phyloP scores from a whole-genome alignment of 768 basidiomycete species.

The Pleurotus pulmonarius region DNA sequence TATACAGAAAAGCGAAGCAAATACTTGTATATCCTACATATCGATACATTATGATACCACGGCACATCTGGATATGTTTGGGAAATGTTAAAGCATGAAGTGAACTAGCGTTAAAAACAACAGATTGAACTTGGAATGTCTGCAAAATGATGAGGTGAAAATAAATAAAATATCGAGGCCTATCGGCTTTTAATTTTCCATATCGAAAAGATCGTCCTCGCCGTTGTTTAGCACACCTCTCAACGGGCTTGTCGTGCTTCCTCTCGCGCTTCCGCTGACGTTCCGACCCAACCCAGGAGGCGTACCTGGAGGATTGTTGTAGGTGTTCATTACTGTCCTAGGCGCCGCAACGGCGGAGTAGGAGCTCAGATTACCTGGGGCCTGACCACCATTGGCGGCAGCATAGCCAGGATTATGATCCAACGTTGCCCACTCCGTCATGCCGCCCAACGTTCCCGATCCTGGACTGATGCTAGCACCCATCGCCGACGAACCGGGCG shows the following conservation, averaged over 20 bases:
- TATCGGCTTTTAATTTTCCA: background rate
- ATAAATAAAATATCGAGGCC: background rate
- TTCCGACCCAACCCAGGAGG: background rate
- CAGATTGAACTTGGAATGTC: background rate
- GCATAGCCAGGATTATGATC: background rate
- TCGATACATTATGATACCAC: background rate
- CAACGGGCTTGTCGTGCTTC: background rate
- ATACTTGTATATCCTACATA: background rate
- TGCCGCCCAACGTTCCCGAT: conserved; percentile 11
- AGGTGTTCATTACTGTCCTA: background rate
- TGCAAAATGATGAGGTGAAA: background rate
- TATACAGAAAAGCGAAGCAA: too few relatives aligned
- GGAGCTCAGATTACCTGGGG: background rate
- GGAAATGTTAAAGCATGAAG: too few relatives aligned
- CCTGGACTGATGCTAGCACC: conserved; percentile 15
- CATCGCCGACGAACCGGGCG: conserved; percentile 24
- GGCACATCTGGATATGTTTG: too few relatives aligned
- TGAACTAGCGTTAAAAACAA: background rate
- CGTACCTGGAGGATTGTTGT: background rate
- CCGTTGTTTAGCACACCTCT: background rate
- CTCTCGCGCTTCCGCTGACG: background rate
- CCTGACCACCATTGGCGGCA: background rate
- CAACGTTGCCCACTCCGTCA: conserved; percentile 15
- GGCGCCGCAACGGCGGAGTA: background rate
- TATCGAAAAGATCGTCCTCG: conserved; percentile 4